Conservation (phyloP, 1,284 basidiomycete genomes). For the Ganoderma sinense region DNA sequence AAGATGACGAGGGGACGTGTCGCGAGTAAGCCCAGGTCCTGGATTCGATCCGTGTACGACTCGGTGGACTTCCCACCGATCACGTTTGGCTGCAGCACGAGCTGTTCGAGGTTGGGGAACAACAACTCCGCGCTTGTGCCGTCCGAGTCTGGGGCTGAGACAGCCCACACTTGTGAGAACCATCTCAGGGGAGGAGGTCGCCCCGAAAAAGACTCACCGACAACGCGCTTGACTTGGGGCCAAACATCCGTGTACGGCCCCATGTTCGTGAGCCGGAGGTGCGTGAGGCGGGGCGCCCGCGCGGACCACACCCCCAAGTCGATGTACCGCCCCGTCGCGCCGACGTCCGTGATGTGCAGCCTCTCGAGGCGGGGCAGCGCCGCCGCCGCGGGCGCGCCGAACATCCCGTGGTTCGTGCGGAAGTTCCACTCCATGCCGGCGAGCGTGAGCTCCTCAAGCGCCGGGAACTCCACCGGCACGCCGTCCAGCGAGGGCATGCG, state of each 20-base stretch:
- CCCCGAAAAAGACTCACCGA: background rate
- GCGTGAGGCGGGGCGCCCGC: background rate
- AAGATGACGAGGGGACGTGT: background rate
- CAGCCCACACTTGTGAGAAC: background rate
- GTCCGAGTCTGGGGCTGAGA: background rate
- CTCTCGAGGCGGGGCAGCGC: background rate
- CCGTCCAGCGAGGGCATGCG: background rate
- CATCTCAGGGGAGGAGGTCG: background rate
- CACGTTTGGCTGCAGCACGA: background rate
- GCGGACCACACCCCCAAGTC: background rate
- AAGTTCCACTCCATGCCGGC: background rate
- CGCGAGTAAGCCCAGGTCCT: background rate
- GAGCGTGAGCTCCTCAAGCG: slow-evolving; percentile 9
- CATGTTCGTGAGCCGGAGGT: background rate
- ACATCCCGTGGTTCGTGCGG: background rate
- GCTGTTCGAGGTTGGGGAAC: background rate
- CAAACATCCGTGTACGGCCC: background rate
- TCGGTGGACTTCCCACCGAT: background rate
- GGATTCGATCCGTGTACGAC: background rate
- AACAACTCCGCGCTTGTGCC: background rate
- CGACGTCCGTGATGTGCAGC: background rate
- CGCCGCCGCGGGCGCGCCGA: background rate
- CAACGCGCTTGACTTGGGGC: background rate
- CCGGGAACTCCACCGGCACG: background rate
- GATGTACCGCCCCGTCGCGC: background rate